phyloP scores from a whole-genome alignment of 225 moss, liverwort and hornwort genomes.

The Lunularia cruciata region DNA sequence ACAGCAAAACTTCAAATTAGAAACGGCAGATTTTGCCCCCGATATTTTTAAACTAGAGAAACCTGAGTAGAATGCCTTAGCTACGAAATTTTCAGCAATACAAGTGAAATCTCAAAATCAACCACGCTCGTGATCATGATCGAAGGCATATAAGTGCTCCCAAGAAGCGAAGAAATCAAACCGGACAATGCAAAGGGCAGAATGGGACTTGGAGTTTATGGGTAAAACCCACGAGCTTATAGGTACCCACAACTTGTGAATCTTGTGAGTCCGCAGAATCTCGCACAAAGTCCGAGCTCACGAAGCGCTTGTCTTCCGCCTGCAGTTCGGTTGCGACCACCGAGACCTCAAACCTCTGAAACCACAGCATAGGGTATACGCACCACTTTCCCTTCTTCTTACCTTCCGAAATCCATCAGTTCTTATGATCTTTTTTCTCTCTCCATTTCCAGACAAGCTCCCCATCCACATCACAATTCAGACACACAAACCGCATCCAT shows the following conservation, averaged over 20 bases:
- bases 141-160: neutral
- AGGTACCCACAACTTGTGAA: too few species aligned
- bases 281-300: neutral
- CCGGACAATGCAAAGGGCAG: too few species aligned
- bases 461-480: constrained; percentile 8
- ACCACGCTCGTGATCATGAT: too few species aligned
- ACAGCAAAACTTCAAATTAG: too few species aligned
- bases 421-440: neutral
- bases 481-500: neutral
- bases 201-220: neutral
- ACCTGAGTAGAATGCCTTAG: too few species aligned
- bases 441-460: neutral
- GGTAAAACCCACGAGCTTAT: neutral
- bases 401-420: neutral
- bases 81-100: too few species aligned
- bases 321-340: neutral
- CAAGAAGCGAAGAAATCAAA: too few species aligned
- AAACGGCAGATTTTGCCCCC: too few species aligned
- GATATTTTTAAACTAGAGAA: too few species aligned
- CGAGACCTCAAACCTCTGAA: neutral
- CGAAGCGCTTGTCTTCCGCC: neutral
- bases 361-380: neutral
- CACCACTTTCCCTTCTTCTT: neutral
- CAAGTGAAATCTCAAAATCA: too few species aligned
- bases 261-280: neutral